These are phyloP conservation scores for Corymbia maculata DNA, from an alignment of 345 rosid genomes.

Conservation along the genomic window DNA sequence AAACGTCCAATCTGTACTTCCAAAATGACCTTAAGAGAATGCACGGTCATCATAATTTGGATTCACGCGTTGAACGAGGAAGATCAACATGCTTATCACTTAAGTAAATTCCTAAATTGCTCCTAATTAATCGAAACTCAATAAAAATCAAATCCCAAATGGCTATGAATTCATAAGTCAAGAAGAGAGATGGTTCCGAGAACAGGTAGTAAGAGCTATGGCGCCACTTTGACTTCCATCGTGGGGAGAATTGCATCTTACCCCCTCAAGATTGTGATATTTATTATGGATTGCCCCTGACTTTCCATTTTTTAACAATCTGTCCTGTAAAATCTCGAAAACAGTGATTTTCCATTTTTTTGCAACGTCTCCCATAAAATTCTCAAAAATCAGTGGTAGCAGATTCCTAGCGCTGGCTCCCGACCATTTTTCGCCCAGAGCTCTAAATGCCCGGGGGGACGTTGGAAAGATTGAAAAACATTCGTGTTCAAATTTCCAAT, in stretches of 20 bases:
- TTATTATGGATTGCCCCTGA: neutral
- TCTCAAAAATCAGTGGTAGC: rapidly evolving
- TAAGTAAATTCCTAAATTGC: rapidly evolving
- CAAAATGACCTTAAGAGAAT: rapidly evolving
- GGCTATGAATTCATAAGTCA: rapidly evolving
- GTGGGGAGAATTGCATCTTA: neutral
- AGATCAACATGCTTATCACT: rapidly evolving
- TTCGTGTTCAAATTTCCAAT: neutral
- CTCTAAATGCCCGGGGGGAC: neutral
- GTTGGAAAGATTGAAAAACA: neutral
- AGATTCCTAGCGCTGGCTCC: rapidly evolving
- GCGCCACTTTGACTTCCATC: neutral
- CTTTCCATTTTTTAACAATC: neutral
- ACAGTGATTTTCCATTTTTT: rapidly evolving
- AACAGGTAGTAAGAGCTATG: neutral
- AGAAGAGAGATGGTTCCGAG: neutral
- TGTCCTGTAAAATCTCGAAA: neutral
- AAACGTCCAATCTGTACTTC: rapidly evolving
- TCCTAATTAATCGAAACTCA: rapidly evolving
- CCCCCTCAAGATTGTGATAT: neutral
- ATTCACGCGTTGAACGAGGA: rapidly evolving
- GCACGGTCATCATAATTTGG: rapidly evolving
- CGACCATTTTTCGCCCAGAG: neutral
- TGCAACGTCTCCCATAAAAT: rapidly evolving
- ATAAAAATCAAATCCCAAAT: neutral